Evolutionary conservation across 2,329 filamentous ascomycete genomes (phyloP).

Genomic region (Alternaria ethzedia): DNA sequence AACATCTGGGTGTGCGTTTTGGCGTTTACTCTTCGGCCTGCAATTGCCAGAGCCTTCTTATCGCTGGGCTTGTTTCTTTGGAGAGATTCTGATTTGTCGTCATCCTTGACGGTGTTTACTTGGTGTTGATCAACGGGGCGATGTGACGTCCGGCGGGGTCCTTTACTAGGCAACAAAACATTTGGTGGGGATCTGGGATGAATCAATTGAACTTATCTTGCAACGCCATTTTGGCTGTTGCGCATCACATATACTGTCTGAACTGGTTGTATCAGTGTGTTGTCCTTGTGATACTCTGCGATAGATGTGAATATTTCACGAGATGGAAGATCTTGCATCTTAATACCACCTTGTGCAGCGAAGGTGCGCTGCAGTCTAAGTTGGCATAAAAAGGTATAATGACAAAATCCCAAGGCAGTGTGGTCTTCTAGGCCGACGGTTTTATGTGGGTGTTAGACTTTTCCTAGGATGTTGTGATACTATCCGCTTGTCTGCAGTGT

Average conservation of each 20-base stretch:
- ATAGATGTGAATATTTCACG: neutral
- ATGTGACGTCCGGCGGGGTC: neutral
- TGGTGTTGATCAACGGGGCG: neutral
- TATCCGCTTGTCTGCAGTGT: too few species aligned
- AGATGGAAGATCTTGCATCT: neutral
- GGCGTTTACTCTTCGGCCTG: neutral
- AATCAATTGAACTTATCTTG: neutral
- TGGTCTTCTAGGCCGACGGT: too few species aligned
- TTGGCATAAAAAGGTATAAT: too few species aligned
- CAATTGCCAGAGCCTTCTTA: neutral
- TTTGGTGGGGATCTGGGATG: neutral
- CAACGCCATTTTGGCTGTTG: neutral
- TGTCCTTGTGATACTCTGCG: neutral
- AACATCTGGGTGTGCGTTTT: neutral
- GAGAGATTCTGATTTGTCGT: neutral
- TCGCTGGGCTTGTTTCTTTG: neutral
- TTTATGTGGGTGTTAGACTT: too few species aligned
- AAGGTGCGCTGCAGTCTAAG: too few species aligned
- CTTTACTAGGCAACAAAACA: neutral
- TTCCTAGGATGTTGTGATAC: too few species aligned
- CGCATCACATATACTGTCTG: neutral
- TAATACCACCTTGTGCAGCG: too few species aligned
- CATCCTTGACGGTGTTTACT: neutral
- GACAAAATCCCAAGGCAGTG: too few species aligned
- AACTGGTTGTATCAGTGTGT: neutral